Percentiles rank a stretch among this genome's conserved stretches.
These are phyloP conservation scores for Podospora australis DNA, from an alignment of 495 filamentous ascomycete genomes.

Conservation along the genomic window DNA sequence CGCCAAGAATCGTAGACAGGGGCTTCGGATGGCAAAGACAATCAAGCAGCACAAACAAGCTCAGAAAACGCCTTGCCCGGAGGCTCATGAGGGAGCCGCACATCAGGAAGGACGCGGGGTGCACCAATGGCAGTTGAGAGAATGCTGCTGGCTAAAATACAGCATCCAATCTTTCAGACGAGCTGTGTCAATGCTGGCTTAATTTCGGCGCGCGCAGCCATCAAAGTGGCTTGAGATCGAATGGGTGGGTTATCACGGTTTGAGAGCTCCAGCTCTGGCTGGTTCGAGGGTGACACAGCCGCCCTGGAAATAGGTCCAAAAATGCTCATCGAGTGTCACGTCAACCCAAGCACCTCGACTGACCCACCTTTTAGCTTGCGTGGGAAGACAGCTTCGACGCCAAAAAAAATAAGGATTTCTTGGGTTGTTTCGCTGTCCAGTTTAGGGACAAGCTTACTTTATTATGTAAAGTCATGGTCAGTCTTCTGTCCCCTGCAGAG, in stretches of 20 bases:
- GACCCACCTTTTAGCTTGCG: too few relatives aligned
- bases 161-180: not conserved
- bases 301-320: slow-evolving; percentile 12
- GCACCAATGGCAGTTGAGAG: slow-evolving; percentile 20
- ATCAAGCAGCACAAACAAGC: not conserved
- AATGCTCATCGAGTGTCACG: not conserved
- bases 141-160: slow-evolving; percentile 27
- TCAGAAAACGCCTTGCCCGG: not conserved
- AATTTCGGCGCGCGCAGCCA: not conserved
- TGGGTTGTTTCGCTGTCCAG: too few relatives aligned
- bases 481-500: too few relatives aligned
- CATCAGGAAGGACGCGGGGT: slow-evolving; percentile 2
- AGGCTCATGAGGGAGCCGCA: slow-evolving; percentile 10
- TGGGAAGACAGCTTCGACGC: too few relatives aligned
- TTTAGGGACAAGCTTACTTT: too few relatives aligned
- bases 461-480: too few relatives aligned
- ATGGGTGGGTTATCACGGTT: too few relatives aligned
- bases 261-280: too few relatives aligned
- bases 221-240: too few relatives aligned
- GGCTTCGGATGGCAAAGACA: too few relatives aligned
- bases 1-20: not conserved
- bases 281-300: slow-evolving; percentile 15
- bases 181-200: slow-evolving; percentile 7
- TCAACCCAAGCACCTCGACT: too few relatives aligned
- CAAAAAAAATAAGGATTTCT: too few relatives aligned